Evolutionary conservation across 2,329 filamentous ascomycete species (phyloP).

Genomic region (Calonectria pauciramosa): DNA sequence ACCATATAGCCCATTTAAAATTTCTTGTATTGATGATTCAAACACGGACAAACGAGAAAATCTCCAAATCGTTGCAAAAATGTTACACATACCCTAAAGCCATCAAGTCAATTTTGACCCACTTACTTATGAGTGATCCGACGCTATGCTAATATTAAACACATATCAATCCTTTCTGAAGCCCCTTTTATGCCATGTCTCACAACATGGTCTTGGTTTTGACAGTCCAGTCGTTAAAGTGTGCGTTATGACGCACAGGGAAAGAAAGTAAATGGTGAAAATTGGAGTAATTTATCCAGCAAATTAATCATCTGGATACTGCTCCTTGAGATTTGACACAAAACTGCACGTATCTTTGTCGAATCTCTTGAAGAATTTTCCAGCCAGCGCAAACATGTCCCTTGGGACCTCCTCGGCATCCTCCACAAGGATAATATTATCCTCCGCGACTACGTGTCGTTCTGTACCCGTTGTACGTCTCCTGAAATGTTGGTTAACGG

Average conservation of each 20-base stretch:
- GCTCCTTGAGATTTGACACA: conserved; percentile 83
- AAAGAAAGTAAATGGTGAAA: neutral
- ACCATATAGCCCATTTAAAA: neutral
- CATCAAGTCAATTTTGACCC: neutral
- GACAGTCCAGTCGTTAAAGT: neutral
- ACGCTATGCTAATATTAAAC: conserved; percentile 14
- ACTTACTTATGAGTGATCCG: neutral
- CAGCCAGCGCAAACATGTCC: conserved; percentile 77
- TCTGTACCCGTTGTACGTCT: conserved; percentile 52
- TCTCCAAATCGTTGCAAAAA: neutral
- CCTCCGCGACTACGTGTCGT: conserved; percentile 67
- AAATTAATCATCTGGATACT: conserved; percentile 85
- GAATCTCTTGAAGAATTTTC: conserved; percentile 91
- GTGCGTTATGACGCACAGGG: neutral
- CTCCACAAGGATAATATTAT: conserved; percentile 79
- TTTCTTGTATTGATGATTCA: neutral
- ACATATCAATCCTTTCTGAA: conserved; percentile 1
- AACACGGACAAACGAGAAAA: neutral
- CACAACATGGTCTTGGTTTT: neutral
- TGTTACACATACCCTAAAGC: neutral
- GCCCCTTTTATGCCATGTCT: neutral
- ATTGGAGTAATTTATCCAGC: neutral
- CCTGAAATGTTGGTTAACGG: conserved; percentile 18
- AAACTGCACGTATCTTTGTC: conserved; percentile 77
- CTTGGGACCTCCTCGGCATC: conserved; percentile 63